Evolutionary conservation across 148 eudicot genomes (phyloP).

Genomic region (Salicornia ramosissima): DNA sequence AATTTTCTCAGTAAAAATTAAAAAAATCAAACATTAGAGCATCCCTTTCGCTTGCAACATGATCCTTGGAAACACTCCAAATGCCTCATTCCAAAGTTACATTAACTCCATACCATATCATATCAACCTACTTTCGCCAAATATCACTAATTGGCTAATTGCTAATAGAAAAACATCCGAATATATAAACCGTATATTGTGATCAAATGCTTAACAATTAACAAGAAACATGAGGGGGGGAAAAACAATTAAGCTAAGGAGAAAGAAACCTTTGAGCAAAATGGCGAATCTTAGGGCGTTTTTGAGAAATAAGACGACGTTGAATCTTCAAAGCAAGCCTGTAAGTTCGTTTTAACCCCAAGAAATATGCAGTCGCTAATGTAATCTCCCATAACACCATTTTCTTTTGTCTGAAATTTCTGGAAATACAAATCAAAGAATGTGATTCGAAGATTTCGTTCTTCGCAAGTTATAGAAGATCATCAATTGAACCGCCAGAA

Average conservation of each 20-base stretch:
- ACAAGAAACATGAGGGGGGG: background rate
- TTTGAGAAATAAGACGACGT: slow-evolving; percentile 55
- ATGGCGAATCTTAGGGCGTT: slow-evolving; percentile 50
- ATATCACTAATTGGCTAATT: background rate
- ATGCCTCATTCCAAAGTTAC: background rate
- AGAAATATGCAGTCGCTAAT: slow-evolving; percentile 74
- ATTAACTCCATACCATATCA: background rate
- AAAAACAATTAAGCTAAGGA: background rate
- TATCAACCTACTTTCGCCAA: background rate
- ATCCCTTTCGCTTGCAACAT: background rate
- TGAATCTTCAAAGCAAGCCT: slow-evolving; percentile 67
- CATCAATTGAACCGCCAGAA: slow-evolving; percentile 12
- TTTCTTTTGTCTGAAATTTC: background rate
- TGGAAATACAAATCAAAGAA: background rate
- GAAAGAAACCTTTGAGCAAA: slow-evolving; percentile 53
- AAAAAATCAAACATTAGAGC: background rate
- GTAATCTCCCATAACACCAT: slow-evolving; percentile 96
- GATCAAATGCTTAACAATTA: background rate
- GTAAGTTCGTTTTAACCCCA: slow-evolving; percentile 76
- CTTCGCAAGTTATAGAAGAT: background rate
- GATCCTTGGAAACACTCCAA: background rate
- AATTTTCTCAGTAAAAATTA: background rate
- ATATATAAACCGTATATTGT: background rate
- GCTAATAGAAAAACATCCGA: background rate
- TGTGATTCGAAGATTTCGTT: background rate